Evolutionary conservation across 768 basidiomycete species (phyloP).

Genomic region (Gautieria morchelliformis): DNA sequence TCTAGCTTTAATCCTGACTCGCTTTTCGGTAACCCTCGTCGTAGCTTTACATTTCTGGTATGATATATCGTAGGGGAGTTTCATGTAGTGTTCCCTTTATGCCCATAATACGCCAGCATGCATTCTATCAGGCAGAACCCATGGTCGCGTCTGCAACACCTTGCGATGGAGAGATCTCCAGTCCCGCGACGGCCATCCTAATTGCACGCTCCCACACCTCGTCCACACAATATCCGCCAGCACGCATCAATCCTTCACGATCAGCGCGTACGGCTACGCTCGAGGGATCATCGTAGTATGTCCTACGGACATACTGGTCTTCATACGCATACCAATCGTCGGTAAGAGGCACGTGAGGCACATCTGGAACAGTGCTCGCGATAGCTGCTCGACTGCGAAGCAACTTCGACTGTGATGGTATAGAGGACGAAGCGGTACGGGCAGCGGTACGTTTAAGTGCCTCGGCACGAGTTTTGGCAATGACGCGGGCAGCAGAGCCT

Average conservation of each 20-base stretch:
- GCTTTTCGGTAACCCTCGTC: no score
- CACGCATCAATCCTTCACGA: conserved; percentile 69
- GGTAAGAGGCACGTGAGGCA: conserved; percentile 69
- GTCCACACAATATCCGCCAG: conserved; percentile 71
- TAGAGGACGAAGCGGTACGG: conserved; percentile 30
- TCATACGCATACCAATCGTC: conserved; percentile 72
- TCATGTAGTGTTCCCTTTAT: neutral
- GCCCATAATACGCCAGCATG: neutral
- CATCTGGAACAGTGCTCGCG: conserved; percentile 60
- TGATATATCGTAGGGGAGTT: neutral
- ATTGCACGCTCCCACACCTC: conserved; percentile 84
- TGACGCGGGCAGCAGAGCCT: conserved; percentile 26
- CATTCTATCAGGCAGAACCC: neutral
- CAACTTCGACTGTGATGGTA: conserved; percentile 11
- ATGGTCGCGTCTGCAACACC: neutral
- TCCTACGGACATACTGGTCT: conserved; percentile 47
- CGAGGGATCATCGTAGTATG: conserved; percentile 59
- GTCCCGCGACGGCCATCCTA: conserved; percentile 58
- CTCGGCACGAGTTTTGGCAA: conserved; percentile 58
- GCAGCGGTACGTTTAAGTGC: conserved; percentile 53
- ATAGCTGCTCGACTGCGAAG: conserved; percentile 57
- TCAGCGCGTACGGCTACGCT: conserved; percentile 73
- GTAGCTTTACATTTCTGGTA: no score
- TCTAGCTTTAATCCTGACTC: no score
- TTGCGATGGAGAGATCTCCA: conserved; percentile 46